Conservation (phyloP, 805 yeast species). For the Candida lessepsii region DNA sequence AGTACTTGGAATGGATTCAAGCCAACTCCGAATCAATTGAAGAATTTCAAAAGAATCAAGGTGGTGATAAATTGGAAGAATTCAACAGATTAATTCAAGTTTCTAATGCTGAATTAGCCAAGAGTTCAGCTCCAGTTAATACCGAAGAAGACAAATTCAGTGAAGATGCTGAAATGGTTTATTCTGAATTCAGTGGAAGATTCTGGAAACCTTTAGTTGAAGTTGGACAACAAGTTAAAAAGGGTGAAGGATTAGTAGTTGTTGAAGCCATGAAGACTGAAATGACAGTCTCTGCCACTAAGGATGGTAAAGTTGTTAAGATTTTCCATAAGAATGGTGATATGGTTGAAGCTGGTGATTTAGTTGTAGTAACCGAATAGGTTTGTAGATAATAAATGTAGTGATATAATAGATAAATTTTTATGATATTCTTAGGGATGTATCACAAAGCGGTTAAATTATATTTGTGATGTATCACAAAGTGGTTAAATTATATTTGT, state of each 20-base stretch:
- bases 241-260: constrained; percentile 79
- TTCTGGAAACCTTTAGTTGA: constrained; percentile 90
- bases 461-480: too few relatives aligned
- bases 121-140: constrained; percentile 46
- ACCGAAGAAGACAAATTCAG: constrained; percentile 57
- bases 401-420: not conserved
- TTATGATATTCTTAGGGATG: too few relatives aligned
- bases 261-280: constrained; percentile 99
- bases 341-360: constrained; percentile 95
- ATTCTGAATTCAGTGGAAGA: constrained; percentile 95
- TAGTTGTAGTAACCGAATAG: constrained; percentile 75
- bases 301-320: constrained; percentile 68
- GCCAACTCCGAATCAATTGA: constrained; percentile 72
- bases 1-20: constrained; percentile 76
- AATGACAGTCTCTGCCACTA: constrained; percentile 79
- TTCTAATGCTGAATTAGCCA: constrained; percentile 70
- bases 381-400: not conserved
- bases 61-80: constrained; percentile 81
- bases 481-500: too few relatives aligned
- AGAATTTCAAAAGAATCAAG: constrained; percentile 62
- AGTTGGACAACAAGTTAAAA: constrained; percentile 71
- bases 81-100: constrained; percentile 80
- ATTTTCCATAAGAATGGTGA: constrained; percentile 84
- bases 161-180: constrained; percentile 79
- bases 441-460: not conserved